These are phyloP conservation scores for Amanita pseudoporphyria DNA, from an alignment of 768 basidiomycete genomes.

Conservation along the genomic window DNA sequence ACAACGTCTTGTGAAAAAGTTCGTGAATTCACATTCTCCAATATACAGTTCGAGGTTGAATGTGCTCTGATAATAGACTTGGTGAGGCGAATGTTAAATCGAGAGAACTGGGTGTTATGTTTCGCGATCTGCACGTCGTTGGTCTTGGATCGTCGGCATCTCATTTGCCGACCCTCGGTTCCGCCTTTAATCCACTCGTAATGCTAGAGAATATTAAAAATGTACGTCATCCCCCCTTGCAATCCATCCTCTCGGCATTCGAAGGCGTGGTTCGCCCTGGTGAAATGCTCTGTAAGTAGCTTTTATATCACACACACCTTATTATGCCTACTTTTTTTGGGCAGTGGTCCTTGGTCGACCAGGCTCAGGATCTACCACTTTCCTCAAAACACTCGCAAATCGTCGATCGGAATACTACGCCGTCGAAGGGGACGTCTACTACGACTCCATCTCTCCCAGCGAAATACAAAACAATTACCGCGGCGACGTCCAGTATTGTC, in stretches of 20 bases:
- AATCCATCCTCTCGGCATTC: conserved; percentile 55
- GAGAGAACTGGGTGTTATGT: conserved; percentile 52
- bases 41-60: too few species aligned
- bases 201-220: conserved; percentile 33
- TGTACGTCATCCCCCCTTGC: conserved; percentile 48
- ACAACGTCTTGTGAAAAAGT: conserved; percentile 24
- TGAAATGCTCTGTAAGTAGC: conserved; percentile 63
- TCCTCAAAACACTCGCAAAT: conserved; percentile 77
- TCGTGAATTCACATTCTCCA: neutral
- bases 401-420: conserved; percentile 57
- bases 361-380: conserved; percentile 75
- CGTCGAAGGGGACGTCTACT: conserved; percentile 62
- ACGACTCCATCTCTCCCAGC: conserved; percentile 64
- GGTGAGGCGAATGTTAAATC: conserved; percentile 38
- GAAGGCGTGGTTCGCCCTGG: conserved; percentile 58
- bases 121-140: conserved; percentile 47
- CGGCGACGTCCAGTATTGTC: conserved; percentile 74
- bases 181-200: conserved; percentile 43
- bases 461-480: conserved; percentile 57
- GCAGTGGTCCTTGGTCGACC: conserved; percentile 86
- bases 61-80: too few species aligned
- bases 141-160: conserved; percentile 48
- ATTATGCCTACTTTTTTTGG: neutral
- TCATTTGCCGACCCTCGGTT: conserved; percentile 50
- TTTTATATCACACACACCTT: neutral